These are phyloP conservation scores for Biscogniauxia sp. DNA, from an alignment of 2,329 filamentous ascomycete species.

Conservation along the genomic window DNA sequence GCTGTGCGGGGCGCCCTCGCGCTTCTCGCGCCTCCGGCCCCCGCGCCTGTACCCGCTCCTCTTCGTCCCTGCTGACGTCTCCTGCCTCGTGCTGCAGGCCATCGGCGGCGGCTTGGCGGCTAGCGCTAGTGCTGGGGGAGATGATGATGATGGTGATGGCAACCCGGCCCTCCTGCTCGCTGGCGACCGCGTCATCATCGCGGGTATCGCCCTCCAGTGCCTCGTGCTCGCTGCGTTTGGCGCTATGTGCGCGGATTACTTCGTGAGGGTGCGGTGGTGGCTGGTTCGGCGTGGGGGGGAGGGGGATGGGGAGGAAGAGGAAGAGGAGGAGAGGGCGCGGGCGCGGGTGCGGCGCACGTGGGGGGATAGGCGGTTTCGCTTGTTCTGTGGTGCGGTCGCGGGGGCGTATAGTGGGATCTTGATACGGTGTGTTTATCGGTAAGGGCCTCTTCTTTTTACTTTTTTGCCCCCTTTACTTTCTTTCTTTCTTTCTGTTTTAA, in stretches of 20 bases:
- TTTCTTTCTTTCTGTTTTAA: slow-evolving; percentile 8
- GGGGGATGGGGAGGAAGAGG: slow-evolving; percentile 7
- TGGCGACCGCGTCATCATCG: slow-evolving; percentile 53
- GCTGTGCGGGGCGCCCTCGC: slow-evolving; percentile 43
- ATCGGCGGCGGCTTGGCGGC: slow-evolving; percentile 57
- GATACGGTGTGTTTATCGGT: slow-evolving; percentile 56
- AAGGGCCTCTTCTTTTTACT: slow-evolving; percentile 28
- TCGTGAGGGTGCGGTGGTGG: slow-evolving; percentile 39
- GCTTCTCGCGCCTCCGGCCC: too few species aligned
- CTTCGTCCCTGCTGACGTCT: slow-evolving; percentile 59
- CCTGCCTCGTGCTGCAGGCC: slow-evolving; percentile 58
- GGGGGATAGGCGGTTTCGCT: slow-evolving; percentile 41
- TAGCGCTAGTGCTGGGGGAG: slow-evolving; percentile 35
- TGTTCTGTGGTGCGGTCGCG: slow-evolving; percentile 43
- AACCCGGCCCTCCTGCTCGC: slow-evolving; percentile 40
- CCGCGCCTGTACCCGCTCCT: slow-evolving; percentile 50
- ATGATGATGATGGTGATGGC: slow-evolving; percentile 7
- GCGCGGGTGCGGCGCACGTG: slow-evolving; percentile 37
- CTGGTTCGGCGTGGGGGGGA: slow-evolving; percentile 32
- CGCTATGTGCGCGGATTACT: slow-evolving; percentile 43
- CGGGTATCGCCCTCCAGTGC: slow-evolving; percentile 53
- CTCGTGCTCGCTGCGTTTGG: slow-evolving; percentile 49
- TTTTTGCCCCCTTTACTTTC: background rate
- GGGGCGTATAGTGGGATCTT: slow-evolving; percentile 46
- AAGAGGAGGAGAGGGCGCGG: background rate